A percentile compares a stretch with the other conserved stretches of the same genome.
Evolutionary conservation across 345 rosid species (phyloP).

Genomic region (Leavenworthia alabamica): DNA sequence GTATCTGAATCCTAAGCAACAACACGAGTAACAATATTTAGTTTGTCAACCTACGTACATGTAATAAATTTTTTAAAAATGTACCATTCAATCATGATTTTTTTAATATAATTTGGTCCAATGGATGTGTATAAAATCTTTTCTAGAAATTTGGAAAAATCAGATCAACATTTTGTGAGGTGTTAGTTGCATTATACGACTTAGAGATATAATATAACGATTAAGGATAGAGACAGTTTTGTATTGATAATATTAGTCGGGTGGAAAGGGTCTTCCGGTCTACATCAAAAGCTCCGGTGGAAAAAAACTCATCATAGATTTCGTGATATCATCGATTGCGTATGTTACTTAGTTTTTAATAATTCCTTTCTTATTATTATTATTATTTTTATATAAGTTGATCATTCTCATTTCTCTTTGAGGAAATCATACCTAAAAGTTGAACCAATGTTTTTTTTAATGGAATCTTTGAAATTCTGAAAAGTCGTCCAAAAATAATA

Average conservation of each 20-base stretch:
- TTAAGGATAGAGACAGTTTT: background rate
- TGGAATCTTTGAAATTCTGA: no score
- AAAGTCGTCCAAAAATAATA: no score
- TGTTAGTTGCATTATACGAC: background rate
- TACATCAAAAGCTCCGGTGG: background rate
- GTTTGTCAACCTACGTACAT: no score
- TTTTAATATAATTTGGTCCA: background rate
- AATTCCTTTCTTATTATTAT: background rate
- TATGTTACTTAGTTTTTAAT: background rate
- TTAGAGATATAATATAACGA: no score
- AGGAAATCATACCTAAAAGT: no score
- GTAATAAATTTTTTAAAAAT: background rate
- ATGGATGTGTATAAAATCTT: background rate
- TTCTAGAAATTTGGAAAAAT: no score
- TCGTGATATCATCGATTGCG: slow-evolving; percentile 7
- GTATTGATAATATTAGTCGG: no score
- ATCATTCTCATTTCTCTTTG: no score
- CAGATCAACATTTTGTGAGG: background rate
- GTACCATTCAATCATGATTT: background rate
- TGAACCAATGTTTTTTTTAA: no score
- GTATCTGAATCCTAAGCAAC: no score
- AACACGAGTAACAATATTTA: no score
- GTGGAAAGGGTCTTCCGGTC: background rate
- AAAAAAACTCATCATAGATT: background rate
- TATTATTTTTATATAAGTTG: no score